Evolutionary conservation across 208 protist genomes (phyloP).

Genomic region (Wallacemonas sp.): DNA sequence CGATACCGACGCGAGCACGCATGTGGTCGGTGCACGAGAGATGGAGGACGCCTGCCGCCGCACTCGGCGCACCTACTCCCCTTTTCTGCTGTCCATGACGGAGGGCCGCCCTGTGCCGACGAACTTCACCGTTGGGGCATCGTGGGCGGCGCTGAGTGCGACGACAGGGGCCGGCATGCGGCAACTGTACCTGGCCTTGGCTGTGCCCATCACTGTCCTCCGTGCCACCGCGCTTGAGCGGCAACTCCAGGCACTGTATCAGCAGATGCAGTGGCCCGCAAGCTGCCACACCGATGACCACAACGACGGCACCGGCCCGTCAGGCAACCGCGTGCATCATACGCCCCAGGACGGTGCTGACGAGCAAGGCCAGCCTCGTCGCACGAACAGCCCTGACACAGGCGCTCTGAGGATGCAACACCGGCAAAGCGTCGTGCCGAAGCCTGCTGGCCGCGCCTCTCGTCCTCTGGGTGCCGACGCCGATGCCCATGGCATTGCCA

Average conservation of each 20-base stretch:
- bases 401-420: not conserved
- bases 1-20: constrained; percentile 23
- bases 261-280: not conserved
- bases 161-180: constrained; percentile 43
- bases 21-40: constrained; percentile 37
- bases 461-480: too few relatives aligned
- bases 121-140: constrained; percentile 38
- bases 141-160: constrained; percentile 51
- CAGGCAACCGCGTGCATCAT: too few relatives aligned
- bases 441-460: too few relatives aligned
- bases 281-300: not conserved
- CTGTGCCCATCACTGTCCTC: constrained; percentile 60
- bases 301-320: too few relatives aligned
- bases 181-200: constrained; percentile 39
- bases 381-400: not conserved
- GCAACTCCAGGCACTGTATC: constrained; percentile 20
- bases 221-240: constrained; percentile 44
- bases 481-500: constrained; percentile 4
- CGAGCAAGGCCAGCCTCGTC: too few relatives aligned
- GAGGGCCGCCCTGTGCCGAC: constrained; percentile 36
- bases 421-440: not conserved
- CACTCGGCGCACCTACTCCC: constrained; percentile 38
- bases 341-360: not conserved
- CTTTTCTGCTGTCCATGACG: constrained; percentile 40
- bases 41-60: constrained; percentile 37